Conservation (phyloP, 176 grass and related monocot species). For the Oryza meridionalis region DNA sequence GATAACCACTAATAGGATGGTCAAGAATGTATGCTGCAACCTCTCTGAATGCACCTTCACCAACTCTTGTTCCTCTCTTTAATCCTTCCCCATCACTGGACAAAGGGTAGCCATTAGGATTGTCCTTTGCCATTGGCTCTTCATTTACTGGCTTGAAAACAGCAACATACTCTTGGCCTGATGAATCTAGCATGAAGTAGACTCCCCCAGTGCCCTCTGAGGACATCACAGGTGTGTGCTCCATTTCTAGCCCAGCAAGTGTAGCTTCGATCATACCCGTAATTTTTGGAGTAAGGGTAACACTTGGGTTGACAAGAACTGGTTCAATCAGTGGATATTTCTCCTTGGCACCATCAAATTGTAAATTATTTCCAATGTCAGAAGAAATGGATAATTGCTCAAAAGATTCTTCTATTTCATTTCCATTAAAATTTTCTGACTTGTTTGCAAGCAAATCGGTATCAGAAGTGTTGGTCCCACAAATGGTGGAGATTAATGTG, state of each 20-base stretch:
- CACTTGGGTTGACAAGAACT: constrained; percentile 38
- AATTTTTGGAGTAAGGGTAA: constrained; percentile 38
- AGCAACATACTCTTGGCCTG: constrained; percentile 35
- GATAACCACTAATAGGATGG: constrained; percentile 37
- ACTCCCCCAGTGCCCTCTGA: constrained; percentile 53
- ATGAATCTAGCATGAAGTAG: constrained; percentile 56
- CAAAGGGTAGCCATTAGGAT: constrained; percentile 53
- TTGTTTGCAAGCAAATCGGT: constrained; percentile 52
- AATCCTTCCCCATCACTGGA: constrained; percentile 58
- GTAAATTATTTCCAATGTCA: constrained; percentile 1
- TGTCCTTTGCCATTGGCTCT: constrained; percentile 65
- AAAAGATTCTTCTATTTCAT: constrained; percentile 39
- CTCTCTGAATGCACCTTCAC: constrained; percentile 52
- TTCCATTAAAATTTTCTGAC: constrained; percentile 42
- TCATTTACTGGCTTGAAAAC: constrained; percentile 65
- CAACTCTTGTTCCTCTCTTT: constrained; percentile 58
- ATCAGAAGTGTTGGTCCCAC: constrained; percentile 19
- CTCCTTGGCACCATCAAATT: background rate
- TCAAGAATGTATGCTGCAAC: constrained; percentile 59
- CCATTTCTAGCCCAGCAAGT: constrained; percentile 40
- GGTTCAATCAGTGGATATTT: constrained; percentile 41
- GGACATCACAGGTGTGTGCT: constrained; percentile 42
- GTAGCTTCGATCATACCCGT: constrained; percentile 48
- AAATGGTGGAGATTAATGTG: constrained; percentile 49
- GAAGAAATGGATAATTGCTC: constrained; percentile 39